Percentiles rank a stretch among this genome's conserved stretches.
These are phyloP conservation scores for Eutypella sp. DNA, from an alignment of 2,329 filamentous ascomycete genomes.

Conservation along the genomic window DNA sequence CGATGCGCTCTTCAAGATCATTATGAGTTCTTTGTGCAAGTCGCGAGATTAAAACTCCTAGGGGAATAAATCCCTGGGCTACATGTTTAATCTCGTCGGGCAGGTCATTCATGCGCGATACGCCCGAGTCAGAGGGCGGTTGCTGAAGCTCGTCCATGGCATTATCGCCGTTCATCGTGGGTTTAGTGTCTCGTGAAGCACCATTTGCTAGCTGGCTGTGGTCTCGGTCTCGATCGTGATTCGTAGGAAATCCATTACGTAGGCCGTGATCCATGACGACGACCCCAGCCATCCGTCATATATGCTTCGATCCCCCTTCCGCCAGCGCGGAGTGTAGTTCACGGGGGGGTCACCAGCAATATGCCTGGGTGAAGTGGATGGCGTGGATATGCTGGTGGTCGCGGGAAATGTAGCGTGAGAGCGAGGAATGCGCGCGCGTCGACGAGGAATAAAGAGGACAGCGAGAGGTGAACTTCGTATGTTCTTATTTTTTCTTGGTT, in stretches of 20 bases:
- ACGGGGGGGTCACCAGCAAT: constrained; percentile 13
- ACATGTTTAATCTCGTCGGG: constrained; percentile 66
- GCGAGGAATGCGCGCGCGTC: not conserved
- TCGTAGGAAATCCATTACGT: constrained; percentile 48
- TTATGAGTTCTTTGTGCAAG: constrained; percentile 81
- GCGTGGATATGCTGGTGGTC: not conserved
- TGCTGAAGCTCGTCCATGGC: constrained; percentile 17
- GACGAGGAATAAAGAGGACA: no score
- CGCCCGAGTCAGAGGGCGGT: constrained; percentile 16
- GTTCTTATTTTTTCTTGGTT: no score
- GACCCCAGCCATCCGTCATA: constrained; percentile 42
- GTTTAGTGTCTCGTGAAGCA: constrained; percentile 22
- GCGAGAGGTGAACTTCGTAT: no score
- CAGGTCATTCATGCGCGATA: constrained; percentile 49
- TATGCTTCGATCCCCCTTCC: constrained; percentile 28
- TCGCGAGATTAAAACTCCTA: constrained; percentile 70
- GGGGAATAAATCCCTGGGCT: constrained; percentile 68
- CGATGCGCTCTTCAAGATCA: constrained; percentile 65
- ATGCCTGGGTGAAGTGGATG: constrained; percentile 2
- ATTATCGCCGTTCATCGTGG: constrained; percentile 22
- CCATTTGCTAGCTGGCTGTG: constrained; percentile 34
- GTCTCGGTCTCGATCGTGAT: constrained; percentile 49
- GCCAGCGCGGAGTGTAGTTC: constrained; percentile 24
- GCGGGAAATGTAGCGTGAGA: not conserved
- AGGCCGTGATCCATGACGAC: constrained; percentile 53